Evolutionary conservation across 2,329 filamentous ascomycete genomes (phyloP).

Genomic region (Trichoderma afroharzianum): DNA sequence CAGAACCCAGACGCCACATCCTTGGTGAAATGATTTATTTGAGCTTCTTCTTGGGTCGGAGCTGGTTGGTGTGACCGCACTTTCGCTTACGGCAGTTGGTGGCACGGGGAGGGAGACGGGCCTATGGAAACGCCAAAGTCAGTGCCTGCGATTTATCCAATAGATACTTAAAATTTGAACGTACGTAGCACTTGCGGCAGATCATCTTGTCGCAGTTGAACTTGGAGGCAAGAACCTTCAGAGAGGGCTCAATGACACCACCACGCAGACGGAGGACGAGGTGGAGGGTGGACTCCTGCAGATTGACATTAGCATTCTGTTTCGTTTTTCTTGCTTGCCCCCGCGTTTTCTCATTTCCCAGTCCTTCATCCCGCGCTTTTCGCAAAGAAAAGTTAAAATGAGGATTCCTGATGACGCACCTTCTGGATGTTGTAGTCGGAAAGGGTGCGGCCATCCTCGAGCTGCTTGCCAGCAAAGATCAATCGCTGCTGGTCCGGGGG

Average conservation of each 20-base stretch:
- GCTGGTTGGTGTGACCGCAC: slow-evolving; percentile 99
- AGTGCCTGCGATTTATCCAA: not conserved
- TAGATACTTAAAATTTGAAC: slow-evolving; percentile 34
- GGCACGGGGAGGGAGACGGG: slow-evolving; percentile 91
- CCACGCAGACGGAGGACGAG: slow-evolving; percentile 97
- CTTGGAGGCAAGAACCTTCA: slow-evolving; percentile 97
- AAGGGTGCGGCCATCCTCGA: slow-evolving; percentile 95
- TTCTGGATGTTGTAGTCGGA: slow-evolving; percentile 99
- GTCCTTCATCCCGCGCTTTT: not conserved
- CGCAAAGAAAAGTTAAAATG: not conserved
- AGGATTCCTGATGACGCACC: slow-evolving; percentile 50
- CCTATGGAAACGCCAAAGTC: slow-evolving; percentile 40
- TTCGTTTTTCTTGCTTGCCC: not conserved
- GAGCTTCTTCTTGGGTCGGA: slow-evolving; percentile 99
- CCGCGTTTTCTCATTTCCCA: not conserved
- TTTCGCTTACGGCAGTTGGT: slow-evolving; percentile 99
- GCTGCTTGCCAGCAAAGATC: slow-evolving; percentile 99
- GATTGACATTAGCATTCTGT: slow-evolving; percentile 29
- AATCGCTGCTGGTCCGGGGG: slow-evolving; percentile 97
- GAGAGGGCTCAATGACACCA: slow-evolving; percentile 98
- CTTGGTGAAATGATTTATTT: slow-evolving; percentile 56
- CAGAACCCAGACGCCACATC: slow-evolving; percentile 45
- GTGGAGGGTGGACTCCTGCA: slow-evolving; percentile 93
- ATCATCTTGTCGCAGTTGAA: slow-evolving; percentile 99
- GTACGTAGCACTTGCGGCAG: slow-evolving; percentile 99